A percentile compares a stretch with the other conserved stretches of the same genome.
Conservation (phyloP, 192 early-diverging fungal genomes). For the Geranomyces michiganensis region DNA sequence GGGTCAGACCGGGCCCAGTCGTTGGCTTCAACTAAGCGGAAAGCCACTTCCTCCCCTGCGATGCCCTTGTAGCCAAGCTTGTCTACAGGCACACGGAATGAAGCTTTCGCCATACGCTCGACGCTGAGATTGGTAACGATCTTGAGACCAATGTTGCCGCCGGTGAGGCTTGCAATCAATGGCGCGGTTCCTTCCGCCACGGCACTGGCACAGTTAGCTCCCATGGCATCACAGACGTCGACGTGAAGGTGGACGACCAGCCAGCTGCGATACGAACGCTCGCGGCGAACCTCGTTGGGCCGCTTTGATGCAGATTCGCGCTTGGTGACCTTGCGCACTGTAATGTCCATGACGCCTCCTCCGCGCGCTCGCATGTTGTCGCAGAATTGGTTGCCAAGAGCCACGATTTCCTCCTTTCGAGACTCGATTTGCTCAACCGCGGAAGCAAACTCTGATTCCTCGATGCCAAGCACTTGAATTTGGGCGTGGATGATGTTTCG, state of each 20-base stretch:
- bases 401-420: slow-evolving; percentile 46
- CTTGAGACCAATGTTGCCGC: slow-evolving; percentile 62
- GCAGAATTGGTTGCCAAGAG: slow-evolving; percentile 66
- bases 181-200: slow-evolving; percentile 75
- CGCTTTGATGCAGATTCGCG: background rate
- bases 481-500: slow-evolving; percentile 76
- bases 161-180: slow-evolving; percentile 52
- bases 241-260: slow-evolving; percentile 75
- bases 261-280: slow-evolving; percentile 49
- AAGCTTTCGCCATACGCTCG: slow-evolving; percentile 61
- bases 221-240: slow-evolving; percentile 82
- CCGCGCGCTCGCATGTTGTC: slow-evolving; percentile 67
- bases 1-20: slow-evolving; percentile 73
- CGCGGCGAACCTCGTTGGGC: slow-evolving; percentile 9
- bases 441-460: slow-evolving; percentile 42
- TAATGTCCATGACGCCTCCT: slow-evolving; percentile 64
- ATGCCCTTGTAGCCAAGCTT: slow-evolving; percentile 69
- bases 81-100: slow-evolving; percentile 64
- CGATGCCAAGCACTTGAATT: slow-evolving; percentile 63
- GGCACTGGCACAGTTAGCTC: slow-evolving; percentile 71
- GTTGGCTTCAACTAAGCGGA: slow-evolving; percentile 67
- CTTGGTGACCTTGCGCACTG: slow-evolving; percentile 49
- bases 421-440: slow-evolving; percentile 39
- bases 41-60: slow-evolving; percentile 63
- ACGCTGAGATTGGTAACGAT: slow-evolving; percentile 72